Evolutionary conservation across 1,139 yeast species (phyloP), one percentile per base, ranked within the genome.

Genomic region (Candida sp.): DNA sequence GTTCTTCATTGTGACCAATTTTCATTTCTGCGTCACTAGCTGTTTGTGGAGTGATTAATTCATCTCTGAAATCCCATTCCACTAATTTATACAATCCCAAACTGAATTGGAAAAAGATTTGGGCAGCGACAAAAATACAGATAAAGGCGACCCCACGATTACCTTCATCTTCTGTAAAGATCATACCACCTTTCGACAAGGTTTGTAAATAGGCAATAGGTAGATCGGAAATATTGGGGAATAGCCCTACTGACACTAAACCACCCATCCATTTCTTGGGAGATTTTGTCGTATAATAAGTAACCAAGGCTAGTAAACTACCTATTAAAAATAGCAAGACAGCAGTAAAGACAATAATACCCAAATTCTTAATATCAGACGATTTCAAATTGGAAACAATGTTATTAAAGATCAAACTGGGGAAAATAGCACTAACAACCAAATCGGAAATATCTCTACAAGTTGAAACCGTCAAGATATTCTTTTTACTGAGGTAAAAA

Each of bases 141-240:
- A 88, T 84, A 61, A 87, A 89, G 0, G 97, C 96, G 29, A 87
- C 87, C 11, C 98, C 98, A 53, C 79, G 77, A 46, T 80, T 77
- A 29, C 89, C 88, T 49, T 87, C 81, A 2, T 61, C 76, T 1
- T 67, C 48, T 0, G 80, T 64, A 53, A 91, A 84, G 5, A 73
- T 60, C 2, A 79, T 70, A 0, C 80, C 71, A 0, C 90, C 83
- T n/a, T 77, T 70, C 32, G 87, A 82, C 60, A 90, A 68, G 1
- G 95, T 85, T 55, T 88, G 95, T 35, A 90, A 73, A 54, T 89
- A 89, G 0, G 97, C 97, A 54, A 90, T 87, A 1, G 97, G 97
- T 47, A 90, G 70, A 64, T 90, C 97, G 7, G 93, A 81, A 40
- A 87, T 83, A 55, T 84, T 84, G 22, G 79, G 73, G 59, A 88